A percentile compares a stretch with the other conserved stretches of the same genome.
phyloP scores from a whole-genome alignment of 345 rosid species.

The Punica granatum region DNA sequence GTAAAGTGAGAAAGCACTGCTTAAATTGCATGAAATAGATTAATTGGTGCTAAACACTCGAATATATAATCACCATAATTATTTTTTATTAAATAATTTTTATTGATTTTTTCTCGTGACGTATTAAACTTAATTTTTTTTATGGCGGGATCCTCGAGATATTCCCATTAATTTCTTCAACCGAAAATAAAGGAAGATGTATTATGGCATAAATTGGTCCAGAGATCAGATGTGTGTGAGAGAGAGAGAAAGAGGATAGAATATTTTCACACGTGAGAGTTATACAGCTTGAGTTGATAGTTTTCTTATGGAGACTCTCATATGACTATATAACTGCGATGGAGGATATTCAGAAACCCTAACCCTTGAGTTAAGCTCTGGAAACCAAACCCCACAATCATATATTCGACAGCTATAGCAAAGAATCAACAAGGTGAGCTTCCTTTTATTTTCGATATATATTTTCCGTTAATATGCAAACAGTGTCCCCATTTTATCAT shows the following conservation, averaged over 20 bases:
- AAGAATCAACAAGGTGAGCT: background rate
- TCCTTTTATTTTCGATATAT: background rate
- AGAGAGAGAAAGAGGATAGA: background rate
- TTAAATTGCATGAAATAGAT: too few species aligned
- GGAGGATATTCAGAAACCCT: too few species aligned
- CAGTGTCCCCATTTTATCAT: too few species aligned
- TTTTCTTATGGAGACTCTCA: background rate
- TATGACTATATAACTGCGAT: background rate
- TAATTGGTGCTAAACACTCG: too few species aligned
- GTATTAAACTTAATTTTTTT: too few species aligned
- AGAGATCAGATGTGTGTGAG: background rate
- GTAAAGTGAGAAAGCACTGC: too few species aligned
- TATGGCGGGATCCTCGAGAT: background rate
- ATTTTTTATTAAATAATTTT: too few species aligned
- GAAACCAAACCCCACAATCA: background rate
- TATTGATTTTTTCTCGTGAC: too few species aligned
- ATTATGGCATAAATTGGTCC: too few species aligned
- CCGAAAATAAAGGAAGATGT: background rate
- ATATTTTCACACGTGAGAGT: background rate
- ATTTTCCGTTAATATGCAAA: too few species aligned
- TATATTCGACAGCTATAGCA: background rate
- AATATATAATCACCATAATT: too few species aligned
- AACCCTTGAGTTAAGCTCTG: background rate
- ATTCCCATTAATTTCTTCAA: background rate
- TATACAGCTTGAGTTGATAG: background rate